A percentile compares a stretch with the other conserved stretches of the same genome.
These are phyloP conservation scores for Phellinidium pouzarii DNA, from an alignment of 1,284 basidiomycete genomes.

Conservation along the genomic window DNA sequence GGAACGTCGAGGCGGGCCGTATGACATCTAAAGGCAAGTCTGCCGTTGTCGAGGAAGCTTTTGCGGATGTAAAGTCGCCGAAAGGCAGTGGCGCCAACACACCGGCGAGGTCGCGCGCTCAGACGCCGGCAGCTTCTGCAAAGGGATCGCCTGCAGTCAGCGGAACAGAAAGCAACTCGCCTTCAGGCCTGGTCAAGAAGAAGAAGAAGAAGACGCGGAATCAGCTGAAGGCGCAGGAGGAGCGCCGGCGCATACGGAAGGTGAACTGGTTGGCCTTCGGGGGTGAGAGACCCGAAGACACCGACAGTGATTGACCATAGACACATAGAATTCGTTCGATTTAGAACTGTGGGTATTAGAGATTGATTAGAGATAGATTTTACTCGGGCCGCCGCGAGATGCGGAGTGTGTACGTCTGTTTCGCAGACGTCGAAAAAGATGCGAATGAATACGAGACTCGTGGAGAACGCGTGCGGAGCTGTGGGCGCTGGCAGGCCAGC, in stretches of 20 bases:
- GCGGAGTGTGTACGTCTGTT: neutral
- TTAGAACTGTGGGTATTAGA: slow-evolving; percentile 5
- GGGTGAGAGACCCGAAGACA: slow-evolving; percentile 74
- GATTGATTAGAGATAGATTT: neutral
- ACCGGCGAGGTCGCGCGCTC: slow-evolving; percentile 53
- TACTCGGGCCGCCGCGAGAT: neutral
- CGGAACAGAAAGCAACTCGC: slow-evolving; percentile 54
- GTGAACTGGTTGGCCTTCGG: slow-evolving; percentile 81
- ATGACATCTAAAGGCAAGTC: slow-evolving; percentile 87
- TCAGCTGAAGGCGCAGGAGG: slow-evolving; percentile 83
- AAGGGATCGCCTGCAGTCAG: slow-evolving; percentile 66
- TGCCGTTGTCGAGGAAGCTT: slow-evolving; percentile 74
- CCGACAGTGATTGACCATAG: slow-evolving; percentile 53
- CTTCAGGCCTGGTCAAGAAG: slow-evolving; percentile 49
- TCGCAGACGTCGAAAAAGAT: neutral
- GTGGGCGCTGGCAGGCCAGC: neutral
- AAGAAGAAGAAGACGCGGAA: slow-evolving; percentile 93
- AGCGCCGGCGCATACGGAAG: slow-evolving; percentile 73
- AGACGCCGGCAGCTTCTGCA: slow-evolving; percentile 58
- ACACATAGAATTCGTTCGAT: neutral
- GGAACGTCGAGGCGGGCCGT: slow-evolving; percentile 74
- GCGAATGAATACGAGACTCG: neutral
- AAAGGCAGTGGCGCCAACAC: slow-evolving; percentile 69
- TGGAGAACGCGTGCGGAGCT: neutral
- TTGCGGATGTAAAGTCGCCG: slow-evolving; percentile 47